Evolutionary conservation across 164 flowering plant species (phyloP).

Genomic region (Vitis rupestris): DNA sequence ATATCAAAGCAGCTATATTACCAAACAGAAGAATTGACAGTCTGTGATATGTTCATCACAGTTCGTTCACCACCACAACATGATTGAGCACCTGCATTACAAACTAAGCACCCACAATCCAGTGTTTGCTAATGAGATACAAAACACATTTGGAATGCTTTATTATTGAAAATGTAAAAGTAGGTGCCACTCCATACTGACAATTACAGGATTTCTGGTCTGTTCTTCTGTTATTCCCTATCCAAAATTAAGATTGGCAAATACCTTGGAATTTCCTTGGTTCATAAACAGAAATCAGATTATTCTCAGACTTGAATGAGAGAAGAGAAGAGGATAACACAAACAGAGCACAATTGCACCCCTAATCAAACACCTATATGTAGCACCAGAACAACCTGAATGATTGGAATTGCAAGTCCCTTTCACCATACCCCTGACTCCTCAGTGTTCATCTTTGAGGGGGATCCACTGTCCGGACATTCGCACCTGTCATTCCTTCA

Average conservation of each 20-base stretch:
- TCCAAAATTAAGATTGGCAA: slow-evolving; percentile 13
- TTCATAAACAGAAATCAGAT: slow-evolving; percentile 19
- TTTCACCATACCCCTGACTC: slow-evolving; percentile 5
- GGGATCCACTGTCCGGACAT: slow-evolving; percentile 79
- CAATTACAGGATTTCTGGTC: slow-evolving; percentile 17
- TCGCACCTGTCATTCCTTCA: slow-evolving; percentile 85
- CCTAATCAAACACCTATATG: slow-evolving; percentile 20
- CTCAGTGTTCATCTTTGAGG: slow-evolving; percentile 62
- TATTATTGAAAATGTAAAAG: slow-evolving; percentile 17
- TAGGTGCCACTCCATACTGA: slow-evolving; percentile 14
- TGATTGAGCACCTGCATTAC: too few species aligned
- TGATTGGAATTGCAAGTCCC: slow-evolving; percentile 3
- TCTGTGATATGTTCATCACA: too few species aligned
- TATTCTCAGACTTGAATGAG: slow-evolving; percentile 23
- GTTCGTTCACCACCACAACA: too few species aligned
- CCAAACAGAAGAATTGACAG: too few species aligned
- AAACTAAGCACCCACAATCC: too few species aligned
- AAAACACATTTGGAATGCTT: slow-evolving; percentile 9
- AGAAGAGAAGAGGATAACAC: slow-evolving; percentile 12
- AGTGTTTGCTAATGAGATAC: too few species aligned
- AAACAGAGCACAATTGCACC: slow-evolving; percentile 12
- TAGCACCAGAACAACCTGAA: slow-evolving; percentile 11
- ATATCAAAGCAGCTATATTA: too few species aligned
- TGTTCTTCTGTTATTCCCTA: slow-evolving; percentile 13
- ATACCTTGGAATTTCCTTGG: slow-evolving; percentile 13